Conservation (phyloP, 176 grass and related monocot genomes). For the Carex myosuroides region DNA sequence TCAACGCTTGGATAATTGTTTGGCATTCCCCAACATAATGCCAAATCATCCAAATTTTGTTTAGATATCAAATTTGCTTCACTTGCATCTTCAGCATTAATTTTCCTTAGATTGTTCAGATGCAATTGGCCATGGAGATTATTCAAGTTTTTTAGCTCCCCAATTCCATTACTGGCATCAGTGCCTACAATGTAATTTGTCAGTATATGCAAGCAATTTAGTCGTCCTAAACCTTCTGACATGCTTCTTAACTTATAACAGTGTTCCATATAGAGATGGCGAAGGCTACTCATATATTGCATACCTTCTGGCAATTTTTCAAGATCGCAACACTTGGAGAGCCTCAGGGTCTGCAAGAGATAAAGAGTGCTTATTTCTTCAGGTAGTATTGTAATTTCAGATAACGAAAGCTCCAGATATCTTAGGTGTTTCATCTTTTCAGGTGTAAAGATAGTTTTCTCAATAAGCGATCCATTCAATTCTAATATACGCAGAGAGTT, state of each 20-base stretch:
- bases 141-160: background rate
- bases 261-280: too few species aligned
- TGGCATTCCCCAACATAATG: background rate
- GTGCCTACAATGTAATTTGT: background rate
- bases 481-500: slow-evolving; percentile 13
- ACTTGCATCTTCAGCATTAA: background rate
- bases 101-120: background rate
- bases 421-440: slow-evolving; percentile 17
- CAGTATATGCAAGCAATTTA: background rate
- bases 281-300: too few species aligned
- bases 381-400: background rate
- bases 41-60: background rate
- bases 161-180: background rate
- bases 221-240: background rate
- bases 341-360: too few species aligned
- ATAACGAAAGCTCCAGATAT: background rate
- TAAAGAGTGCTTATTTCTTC: background rate
- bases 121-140: background rate
- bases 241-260: too few species aligned
- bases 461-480: background rate
- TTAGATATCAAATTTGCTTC: slow-evolving; percentile 5
- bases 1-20: background rate
- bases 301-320: too few species aligned
- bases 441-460: background rate
- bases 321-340: rapidly evolving